Evolutionary conservation across 371 early-diverging fungal genomes (phyloP).

Genomic region (Nosema muscidifuracis): DNA sequence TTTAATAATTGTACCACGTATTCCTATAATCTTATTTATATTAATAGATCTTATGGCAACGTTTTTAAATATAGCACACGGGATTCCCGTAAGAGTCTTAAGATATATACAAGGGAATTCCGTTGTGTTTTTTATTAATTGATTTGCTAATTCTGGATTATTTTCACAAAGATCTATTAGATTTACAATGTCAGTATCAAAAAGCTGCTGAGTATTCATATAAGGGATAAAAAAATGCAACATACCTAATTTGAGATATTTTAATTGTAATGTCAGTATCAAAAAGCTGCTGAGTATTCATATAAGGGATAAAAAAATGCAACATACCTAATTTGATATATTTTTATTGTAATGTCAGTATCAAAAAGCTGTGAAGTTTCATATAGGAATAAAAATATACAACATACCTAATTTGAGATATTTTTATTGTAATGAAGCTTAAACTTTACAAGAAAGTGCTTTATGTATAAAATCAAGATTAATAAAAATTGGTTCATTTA

Average conservation of each 20-base stretch:
- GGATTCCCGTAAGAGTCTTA: conserved; percentile 36
- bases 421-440: conserved; percentile 19
- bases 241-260: conserved; percentile 30
- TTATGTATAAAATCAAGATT: too few relatives aligned
- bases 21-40: conserved; percentile 48
- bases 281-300: background rate
- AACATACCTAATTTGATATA: conserved; percentile 26
- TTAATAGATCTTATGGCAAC: conserved; percentile 26
- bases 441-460: too few relatives aligned
- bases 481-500: too few relatives aligned
- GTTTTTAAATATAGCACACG: conserved; percentile 39
- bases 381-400: background rate
- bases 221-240: background rate
- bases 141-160: conserved; percentile 50
- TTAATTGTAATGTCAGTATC: conserved; percentile 32
- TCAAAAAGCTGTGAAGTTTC: background rate
- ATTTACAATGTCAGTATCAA: conserved; percentile 27
- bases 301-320: background rate
- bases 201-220: background rate
- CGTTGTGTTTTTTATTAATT: conserved; percentile 24
- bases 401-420: conserved; percentile 24
- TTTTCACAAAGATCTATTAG: conserved; percentile 49
- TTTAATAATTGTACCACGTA: conserved; percentile 58
- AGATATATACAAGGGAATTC: conserved; percentile 5
- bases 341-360: conserved; percentile 31